phyloP scores from a whole-genome alignment of 2,329 filamentous ascomycete genomes.

The Phyllosticta citribraziliensis region DNA sequence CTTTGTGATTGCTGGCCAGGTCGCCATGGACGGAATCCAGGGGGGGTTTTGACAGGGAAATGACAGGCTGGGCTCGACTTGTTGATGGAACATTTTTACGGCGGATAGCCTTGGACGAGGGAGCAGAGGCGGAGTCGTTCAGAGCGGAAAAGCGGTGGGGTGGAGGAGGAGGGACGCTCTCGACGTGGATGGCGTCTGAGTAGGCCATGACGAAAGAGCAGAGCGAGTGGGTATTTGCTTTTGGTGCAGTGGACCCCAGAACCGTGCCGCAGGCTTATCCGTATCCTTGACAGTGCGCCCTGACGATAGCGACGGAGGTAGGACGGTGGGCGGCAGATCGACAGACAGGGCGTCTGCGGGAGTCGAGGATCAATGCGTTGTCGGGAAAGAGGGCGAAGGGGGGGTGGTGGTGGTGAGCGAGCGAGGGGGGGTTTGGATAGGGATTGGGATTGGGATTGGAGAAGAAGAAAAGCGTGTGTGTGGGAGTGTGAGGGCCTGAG shows the following conservation, averaged over 20 bases:
- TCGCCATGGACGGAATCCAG: constrained; percentile 25
- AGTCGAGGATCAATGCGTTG: constrained; percentile 5
- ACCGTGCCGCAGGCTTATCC: constrained; percentile 7
- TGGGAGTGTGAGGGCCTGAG: not conserved
- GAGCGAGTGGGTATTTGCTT: not conserved
- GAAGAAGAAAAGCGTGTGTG: not conserved
- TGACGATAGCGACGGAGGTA: not conserved
- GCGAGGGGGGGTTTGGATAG: not conserved
- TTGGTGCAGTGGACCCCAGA: constrained; percentile 5
- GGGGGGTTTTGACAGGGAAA: constrained; percentile 16
- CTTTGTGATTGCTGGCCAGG: constrained; percentile 17
- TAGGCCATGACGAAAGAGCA: constrained; percentile 19
- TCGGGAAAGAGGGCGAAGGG: constrained; percentile 1
- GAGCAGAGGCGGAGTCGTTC: constrained; percentile 19
- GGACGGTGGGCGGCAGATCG: constrained; percentile 3
- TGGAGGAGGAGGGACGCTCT: constrained; percentile 12
- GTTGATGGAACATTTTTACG: not conserved
- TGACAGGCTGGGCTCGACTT: constrained; percentile 12
- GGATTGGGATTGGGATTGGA: not conserved
- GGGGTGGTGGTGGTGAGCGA: constrained; percentile 5
- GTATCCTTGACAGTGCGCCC: constrained; percentile 4
- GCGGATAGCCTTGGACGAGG: constrained; percentile 12
- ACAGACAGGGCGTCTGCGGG: constrained; percentile 2
- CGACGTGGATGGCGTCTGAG: constrained; percentile 16
- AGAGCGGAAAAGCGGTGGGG: constrained; percentile 4